Conservation (phyloP, 371 early-diverging fungal genomes). For the Syncephalastrum racemosum region DNA sequence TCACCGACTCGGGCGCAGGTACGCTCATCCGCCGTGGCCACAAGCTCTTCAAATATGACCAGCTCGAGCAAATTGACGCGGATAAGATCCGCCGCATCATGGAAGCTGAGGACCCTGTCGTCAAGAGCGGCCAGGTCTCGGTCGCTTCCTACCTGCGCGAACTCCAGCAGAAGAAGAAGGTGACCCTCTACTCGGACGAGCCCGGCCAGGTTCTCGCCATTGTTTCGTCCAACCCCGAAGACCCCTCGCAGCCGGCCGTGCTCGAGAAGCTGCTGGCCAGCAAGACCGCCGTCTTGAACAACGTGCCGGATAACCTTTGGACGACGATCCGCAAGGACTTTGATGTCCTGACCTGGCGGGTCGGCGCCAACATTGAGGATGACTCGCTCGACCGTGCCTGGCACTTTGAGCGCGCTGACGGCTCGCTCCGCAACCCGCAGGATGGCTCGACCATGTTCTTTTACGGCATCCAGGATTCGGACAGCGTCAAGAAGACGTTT, state of each 20-base stretch:
- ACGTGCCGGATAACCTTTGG: conserved; percentile 91
- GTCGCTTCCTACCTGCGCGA: conserved; percentile 76
- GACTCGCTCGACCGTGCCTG: conserved; percentile 63
- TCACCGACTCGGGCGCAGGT: conserved; percentile 95
- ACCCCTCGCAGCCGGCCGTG: conserved; percentile 49
- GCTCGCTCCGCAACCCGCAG: conserved; percentile 64
- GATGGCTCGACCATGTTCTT: conserved; percentile 84
- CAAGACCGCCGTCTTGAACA: conserved; percentile 76
- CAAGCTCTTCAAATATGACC: conserved; percentile 73
- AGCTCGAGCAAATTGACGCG: conserved; percentile 69
- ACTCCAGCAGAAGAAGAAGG: conserved; percentile 54
- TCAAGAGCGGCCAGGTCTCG: conserved; percentile 64
- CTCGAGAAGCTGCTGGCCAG: conserved; percentile 46
- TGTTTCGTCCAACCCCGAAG: conserved; percentile 54
- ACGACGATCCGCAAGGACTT: conserved; percentile 72
- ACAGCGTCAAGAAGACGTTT: conserved; percentile 59
- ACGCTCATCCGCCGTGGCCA: conserved; percentile 95
- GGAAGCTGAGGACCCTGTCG: conserved; percentile 69
- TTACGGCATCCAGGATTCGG: conserved; percentile 83
- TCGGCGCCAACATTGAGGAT: conserved; percentile 39
- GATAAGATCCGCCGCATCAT: conserved; percentile 85
- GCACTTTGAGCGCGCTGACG: conserved; percentile 95
- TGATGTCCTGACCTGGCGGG: conserved; percentile 44
- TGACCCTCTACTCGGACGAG: conserved; percentile 80
- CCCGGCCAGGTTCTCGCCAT: conserved; percentile 88